Base-by-base conservation (phyloP, 2,329 filamentous ascomycete species). In the Colletotrichum higginsianum region DNA sequence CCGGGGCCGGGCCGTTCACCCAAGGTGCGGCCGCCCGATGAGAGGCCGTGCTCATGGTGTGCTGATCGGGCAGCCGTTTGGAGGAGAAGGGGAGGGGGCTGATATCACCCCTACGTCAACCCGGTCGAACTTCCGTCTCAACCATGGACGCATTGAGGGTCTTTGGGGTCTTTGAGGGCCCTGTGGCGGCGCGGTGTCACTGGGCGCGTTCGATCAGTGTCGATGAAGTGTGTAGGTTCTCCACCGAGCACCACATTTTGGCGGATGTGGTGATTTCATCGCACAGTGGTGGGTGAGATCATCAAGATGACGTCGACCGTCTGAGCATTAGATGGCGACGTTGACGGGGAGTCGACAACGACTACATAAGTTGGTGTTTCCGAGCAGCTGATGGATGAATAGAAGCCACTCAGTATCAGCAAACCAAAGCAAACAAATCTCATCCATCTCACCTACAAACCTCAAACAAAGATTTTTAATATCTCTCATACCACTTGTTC, bases 221-320 rank as follows among this genome's bases (percentile, higher is more conserved):
- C 69, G 69, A 72, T 72, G 69, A 69, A 60, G 60, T 60, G 47
- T 64, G 49, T 64, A 18, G 21, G 23, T 69, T 58, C 65, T 44
- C 69, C 60, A 66, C 67, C 13, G 23, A 58, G 69, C 58, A 68
- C 69, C 69, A 72, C 69, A 72, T 55, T 69, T 63, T 61, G 69
- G 69, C 69, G 69, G 69, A 60, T 69, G 60, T 64, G 61, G 66
- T 72, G 69, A 72, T 63, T 69, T 72, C 69, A 69, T 68, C n/a
- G 44, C 49, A 56, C 66, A 71, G 50, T 18, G 38, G 58, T 52
- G 21, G 16, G 55, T 66, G 62, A 56, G 21, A 69, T 72, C 58
- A 72, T 60, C 65, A n/a, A 64, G 69, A 72, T 72, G 69, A 72
- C 69, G 65, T 72, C 69, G 69, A 49, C 30, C n/a, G n/a, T 16